These are phyloP conservation scores for Viridothelium virens DNA, from an alignment of 495 filamentous ascomycete species.

Conservation along the genomic window DNA sequence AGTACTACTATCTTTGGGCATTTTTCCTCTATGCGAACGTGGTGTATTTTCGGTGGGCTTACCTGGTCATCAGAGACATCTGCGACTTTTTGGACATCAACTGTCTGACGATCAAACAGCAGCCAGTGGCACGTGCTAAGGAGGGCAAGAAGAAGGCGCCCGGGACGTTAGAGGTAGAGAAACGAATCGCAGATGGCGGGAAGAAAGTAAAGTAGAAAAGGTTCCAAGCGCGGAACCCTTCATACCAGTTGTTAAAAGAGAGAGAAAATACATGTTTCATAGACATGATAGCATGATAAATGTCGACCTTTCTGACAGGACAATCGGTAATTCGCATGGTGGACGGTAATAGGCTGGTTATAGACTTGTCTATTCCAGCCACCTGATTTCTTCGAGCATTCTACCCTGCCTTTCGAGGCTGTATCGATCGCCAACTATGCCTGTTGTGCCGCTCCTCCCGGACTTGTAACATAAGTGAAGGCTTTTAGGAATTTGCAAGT, in stretches of 20 bases:
- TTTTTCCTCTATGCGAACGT: constrained; percentile 76
- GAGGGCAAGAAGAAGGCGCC: not conserved
- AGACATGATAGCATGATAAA: not conserved
- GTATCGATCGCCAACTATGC: no score
- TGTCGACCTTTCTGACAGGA: no score
- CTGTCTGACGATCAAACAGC: constrained; percentile 65
- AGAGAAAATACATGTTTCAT: not conserved
- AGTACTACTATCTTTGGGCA: constrained; percentile 70
- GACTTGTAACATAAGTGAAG: no score
- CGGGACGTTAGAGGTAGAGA: not conserved
- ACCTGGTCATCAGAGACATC: constrained; percentile 82
- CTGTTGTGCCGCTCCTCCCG: no score
- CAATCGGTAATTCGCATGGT: no score
- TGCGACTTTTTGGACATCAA: constrained; percentile 88
- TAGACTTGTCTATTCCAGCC: no score
- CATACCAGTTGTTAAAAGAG: not conserved
- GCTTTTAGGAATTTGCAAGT: no score
- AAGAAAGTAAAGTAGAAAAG: not conserved
- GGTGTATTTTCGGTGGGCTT: constrained; percentile 87
- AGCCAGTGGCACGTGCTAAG: not conserved
- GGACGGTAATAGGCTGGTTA: no score
- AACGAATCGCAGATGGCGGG: not conserved
- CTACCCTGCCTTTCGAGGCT: no score
- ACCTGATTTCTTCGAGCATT: no score
- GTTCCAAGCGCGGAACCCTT: not conserved